phyloP scores from a whole-genome alignment of 768 basidiomycete genomes.

The Leccinum barrowsii region DNA sequence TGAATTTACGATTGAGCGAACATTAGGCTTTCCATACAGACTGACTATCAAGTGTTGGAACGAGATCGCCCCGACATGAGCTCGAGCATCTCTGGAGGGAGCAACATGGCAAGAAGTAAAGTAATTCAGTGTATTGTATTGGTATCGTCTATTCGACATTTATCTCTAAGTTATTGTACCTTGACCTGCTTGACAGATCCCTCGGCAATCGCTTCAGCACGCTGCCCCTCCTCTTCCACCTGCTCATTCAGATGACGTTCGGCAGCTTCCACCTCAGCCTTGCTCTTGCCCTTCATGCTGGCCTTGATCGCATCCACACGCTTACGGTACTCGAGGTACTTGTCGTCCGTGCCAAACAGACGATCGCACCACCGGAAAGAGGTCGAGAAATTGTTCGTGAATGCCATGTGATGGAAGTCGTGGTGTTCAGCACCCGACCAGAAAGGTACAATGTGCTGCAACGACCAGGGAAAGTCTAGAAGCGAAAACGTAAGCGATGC shows the following conservation, averaged over 20 bases:
- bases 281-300: slow-evolving; percentile 48
- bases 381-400: slow-evolving; percentile 90
- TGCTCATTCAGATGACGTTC: slow-evolving; percentile 65
- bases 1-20: too few relatives aligned
- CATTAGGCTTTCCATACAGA: too few relatives aligned
- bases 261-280: slow-evolving; percentile 49
- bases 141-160: neutral
- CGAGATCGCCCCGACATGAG: too few relatives aligned
- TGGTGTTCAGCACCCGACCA: slow-evolving; percentile 98
- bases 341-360: slow-evolving; percentile 85
- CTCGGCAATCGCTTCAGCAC: slow-evolving; percentile 59
- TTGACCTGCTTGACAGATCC: slow-evolving; percentile 30
- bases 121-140: slow-evolving; percentile 1
- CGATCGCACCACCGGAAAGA: slow-evolving; percentile 94
- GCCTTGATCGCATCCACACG: slow-evolving; percentile 62
- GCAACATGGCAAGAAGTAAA: too few relatives aligned
- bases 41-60: too few relatives aligned
- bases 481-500: neutral
- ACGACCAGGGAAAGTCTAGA: slow-evolving; percentile 94
- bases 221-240: slow-evolving; percentile 69
- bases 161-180: slow-evolving; percentile 19
- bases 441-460: slow-evolving; percentile 89
- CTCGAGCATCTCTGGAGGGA: too few relatives aligned
- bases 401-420: slow-evolving; percentile 98
- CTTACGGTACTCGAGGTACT: slow-evolving; percentile 78